Conservation (phyloP, 2,329 filamentous ascomycete species). For the Myriosclerotinia duriaeana region DNA sequence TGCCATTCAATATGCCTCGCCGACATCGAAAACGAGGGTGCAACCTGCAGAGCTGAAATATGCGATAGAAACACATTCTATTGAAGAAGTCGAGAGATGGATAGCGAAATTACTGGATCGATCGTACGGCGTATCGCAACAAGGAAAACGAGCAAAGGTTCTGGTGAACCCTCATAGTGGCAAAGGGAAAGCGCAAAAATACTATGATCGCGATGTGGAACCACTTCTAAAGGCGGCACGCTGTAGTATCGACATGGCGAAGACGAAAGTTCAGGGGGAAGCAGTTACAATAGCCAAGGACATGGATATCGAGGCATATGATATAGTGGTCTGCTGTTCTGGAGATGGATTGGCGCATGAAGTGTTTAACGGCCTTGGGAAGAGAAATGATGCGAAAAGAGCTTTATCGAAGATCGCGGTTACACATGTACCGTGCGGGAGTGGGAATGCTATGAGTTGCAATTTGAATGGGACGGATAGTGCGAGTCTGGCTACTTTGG, state of each 20-base stretch:
- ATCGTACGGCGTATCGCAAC: conserved; percentile 69
- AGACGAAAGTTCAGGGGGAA: conserved; percentile 71
- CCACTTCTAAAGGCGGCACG: conserved; percentile 81
- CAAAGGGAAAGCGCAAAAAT: conserved; percentile 70
- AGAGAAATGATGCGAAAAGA: conserved; percentile 68
- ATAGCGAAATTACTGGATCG: conserved; percentile 61
- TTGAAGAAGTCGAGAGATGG: conserved; percentile 50
- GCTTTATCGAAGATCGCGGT: conserved; percentile 79
- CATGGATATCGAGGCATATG: conserved; percentile 75
- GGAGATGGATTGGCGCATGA: conserved; percentile 91
- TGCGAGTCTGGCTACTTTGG: conserved; percentile 73
- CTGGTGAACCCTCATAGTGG: conserved; percentile 90
- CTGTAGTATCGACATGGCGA: conserved; percentile 72
- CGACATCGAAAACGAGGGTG: conserved; percentile 58
- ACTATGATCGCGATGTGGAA: conserved; percentile 72
- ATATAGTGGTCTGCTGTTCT: conserved; percentile 84
- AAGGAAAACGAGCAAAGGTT: conserved; percentile 77
- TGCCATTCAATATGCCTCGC: conserved; percentile 70
- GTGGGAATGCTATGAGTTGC: conserved; percentile 89
- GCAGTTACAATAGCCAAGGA: conserved; percentile 73
- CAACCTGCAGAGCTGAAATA: conserved; percentile 63
- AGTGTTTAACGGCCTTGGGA: conserved; percentile 88
- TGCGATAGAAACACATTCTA: conserved; percentile 45
- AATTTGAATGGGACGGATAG: conserved; percentile 82
- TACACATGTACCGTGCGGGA: conserved; percentile 85